Percentiles rank a stretch among this genome's conserved stretches.
These are phyloP conservation scores for Chytridiales sp. DNA, from an alignment of 371 early-diverging fungal species.

Conservation along the genomic window DNA sequence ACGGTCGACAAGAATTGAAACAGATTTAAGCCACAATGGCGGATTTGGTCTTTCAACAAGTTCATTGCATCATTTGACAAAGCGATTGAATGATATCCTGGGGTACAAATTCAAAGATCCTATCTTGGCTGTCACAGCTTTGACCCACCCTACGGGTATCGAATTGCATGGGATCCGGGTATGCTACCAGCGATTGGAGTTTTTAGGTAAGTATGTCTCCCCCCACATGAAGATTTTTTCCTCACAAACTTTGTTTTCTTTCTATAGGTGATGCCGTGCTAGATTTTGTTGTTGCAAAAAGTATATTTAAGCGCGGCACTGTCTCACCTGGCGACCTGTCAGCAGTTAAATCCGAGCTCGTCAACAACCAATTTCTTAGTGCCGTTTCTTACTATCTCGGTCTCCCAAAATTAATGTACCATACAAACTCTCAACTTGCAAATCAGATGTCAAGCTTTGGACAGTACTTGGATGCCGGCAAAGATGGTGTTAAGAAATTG, in stretches of 20 bases:
- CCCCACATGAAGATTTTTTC: neutral
- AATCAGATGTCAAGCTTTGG: conserved; percentile 24
- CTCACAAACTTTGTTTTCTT: conserved; percentile 3
- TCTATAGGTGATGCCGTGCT: conserved; percentile 80
- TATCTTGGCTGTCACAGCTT: conserved; percentile 69
- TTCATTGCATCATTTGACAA: neutral
- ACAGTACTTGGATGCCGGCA: neutral
- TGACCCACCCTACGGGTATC: conserved; percentile 80
- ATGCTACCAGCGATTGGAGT: conserved; percentile 92
- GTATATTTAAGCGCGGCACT: conserved; percentile 60
- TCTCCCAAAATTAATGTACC: conserved; percentile 63
- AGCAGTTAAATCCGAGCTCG: conserved; percentile 79
- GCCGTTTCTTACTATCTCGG: conserved; percentile 64
- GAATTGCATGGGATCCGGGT: conserved; percentile 39
- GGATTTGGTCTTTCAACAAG: neutral
- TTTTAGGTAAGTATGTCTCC: conserved; percentile 57
- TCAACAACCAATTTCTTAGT: conserved; percentile 82
- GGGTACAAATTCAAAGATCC: conserved; percentile 74
- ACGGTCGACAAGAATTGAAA: too few species aligned
- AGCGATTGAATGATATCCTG: conserved; percentile 37
- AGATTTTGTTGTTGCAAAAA: conserved; percentile 74
- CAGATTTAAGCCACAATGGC: neutral
- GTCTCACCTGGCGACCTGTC: conserved; percentile 67
- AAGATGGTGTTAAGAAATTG: conserved; percentile 1
- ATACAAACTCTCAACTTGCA: conserved; percentile 45